Evolutionary conservation across 305 asterid genomes (phyloP).

Genomic region (Solanum aculeatissimum): DNA sequence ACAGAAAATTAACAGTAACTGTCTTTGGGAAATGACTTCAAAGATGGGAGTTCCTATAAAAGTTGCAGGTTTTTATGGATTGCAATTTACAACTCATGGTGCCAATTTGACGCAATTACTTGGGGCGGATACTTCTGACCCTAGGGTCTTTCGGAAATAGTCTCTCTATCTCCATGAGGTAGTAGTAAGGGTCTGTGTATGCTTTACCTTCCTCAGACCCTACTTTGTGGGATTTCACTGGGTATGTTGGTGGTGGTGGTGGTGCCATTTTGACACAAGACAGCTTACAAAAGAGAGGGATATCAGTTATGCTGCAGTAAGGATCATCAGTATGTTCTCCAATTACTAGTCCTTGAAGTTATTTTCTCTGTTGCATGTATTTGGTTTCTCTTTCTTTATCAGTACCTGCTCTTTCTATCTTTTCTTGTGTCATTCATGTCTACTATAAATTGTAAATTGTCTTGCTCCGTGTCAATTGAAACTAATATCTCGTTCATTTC

Average conservation of each 20-base stretch:
- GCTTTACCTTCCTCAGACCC: too few relatives aligned
- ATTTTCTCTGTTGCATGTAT: not conserved
- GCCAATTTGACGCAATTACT: not conserved
- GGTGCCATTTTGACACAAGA: not conserved
- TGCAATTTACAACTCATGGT: not conserved
- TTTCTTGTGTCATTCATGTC: not conserved
- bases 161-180: too few relatives aligned
- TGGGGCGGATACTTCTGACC: too few relatives aligned
- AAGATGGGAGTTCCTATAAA: not conserved
- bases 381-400: not conserved
- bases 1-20: not conserved
- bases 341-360: not conserved
- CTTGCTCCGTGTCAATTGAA: not conserved
- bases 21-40: not conserved
- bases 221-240: too few relatives aligned
- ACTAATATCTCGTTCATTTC: not conserved
- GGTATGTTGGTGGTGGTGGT: not conserved
- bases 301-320: not conserved
- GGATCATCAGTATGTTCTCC: not conserved
- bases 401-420: not conserved
- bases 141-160: too few relatives aligned
- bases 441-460: not conserved
- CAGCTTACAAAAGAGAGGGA: not conserved
- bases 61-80: not conserved
- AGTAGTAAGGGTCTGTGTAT: too few relatives aligned